phyloP scores from a whole-genome alignment of 2,329 filamentous ascomycete genomes.

The Cadophora sp. region DNA sequence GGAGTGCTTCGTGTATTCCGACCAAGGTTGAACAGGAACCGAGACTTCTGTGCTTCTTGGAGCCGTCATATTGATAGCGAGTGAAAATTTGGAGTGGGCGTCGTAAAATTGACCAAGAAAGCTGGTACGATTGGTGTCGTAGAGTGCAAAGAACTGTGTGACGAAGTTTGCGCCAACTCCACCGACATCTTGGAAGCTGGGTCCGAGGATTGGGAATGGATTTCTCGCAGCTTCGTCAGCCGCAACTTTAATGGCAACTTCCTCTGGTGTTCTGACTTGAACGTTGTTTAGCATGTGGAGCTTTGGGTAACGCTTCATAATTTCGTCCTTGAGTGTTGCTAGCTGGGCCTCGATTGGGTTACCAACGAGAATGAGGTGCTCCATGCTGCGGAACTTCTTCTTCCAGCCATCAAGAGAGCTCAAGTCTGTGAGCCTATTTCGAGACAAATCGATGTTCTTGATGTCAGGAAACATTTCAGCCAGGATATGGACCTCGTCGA shows the following conservation, averaged over 20 bases:
- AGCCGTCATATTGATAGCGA: slow-evolving; percentile 72
- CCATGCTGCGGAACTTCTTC: slow-evolving; percentile 76
- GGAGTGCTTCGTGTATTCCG: slow-evolving; percentile 76
- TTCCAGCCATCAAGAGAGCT: slow-evolving; percentile 77
- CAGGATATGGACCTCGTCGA: slow-evolving; percentile 75
- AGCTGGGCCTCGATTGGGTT: slow-evolving; percentile 73
- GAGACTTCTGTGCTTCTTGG: slow-evolving; percentile 53
- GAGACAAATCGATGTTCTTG: slow-evolving; percentile 86
- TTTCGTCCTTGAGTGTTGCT: slow-evolving; percentile 71
- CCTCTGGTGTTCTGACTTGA: slow-evolving; percentile 75
- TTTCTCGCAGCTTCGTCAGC: slow-evolving; percentile 54
- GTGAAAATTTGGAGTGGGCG: slow-evolving; percentile 74
- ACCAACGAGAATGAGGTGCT: slow-evolving; percentile 79
- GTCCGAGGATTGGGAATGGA: slow-evolving; percentile 66
- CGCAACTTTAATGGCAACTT: slow-evolving; percentile 65
- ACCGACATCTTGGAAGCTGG: slow-evolving; percentile 76
- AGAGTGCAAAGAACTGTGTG: slow-evolving; percentile 74
- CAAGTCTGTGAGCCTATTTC: slow-evolving; percentile 76
- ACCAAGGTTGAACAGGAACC: slow-evolving; percentile 65
- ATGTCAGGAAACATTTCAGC: slow-evolving; percentile 83
- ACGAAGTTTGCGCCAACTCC: slow-evolving; percentile 80
- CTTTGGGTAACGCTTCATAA: slow-evolving; percentile 83
- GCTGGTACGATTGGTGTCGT: slow-evolving; percentile 72
- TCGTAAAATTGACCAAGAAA: slow-evolving; percentile 77
- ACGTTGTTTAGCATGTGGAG: slow-evolving; percentile 78